Conservation (phyloP, 768 basidiomycete species). For the Lepiota brunneoincarnata region DNA sequence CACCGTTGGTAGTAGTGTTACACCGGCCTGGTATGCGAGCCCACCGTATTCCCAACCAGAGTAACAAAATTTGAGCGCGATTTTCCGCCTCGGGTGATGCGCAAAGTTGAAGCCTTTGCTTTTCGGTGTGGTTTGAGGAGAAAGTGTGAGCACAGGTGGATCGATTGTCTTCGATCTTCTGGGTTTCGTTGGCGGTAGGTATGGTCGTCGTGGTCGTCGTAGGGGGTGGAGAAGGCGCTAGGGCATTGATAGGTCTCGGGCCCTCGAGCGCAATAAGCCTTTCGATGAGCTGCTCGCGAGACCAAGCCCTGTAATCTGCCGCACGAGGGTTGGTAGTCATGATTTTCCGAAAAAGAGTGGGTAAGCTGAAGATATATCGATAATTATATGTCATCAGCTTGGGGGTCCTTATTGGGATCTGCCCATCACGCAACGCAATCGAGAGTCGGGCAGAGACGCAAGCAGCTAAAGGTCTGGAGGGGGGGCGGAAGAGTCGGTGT, state of each 20-base stretch:
- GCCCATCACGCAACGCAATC: too few species aligned
- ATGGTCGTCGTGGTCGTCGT: too few species aligned
- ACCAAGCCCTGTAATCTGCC: constrained; percentile 31
- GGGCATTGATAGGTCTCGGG: constrained; percentile 15
- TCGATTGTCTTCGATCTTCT: too few species aligned
- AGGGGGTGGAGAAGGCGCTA: constrained; percentile 1
- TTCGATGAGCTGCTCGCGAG: constrained; percentile 66
- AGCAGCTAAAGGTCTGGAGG: too few species aligned
- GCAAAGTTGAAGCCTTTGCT: constrained; percentile 56
- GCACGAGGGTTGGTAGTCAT: constrained; percentile 13
- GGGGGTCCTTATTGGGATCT: too few species aligned
- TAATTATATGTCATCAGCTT: constrained; percentile 8
- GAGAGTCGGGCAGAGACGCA: too few species aligned
- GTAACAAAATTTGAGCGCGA: constrained; percentile 92
- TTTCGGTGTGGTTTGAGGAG: too few species aligned
- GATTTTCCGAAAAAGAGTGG: constrained; percentile 5
- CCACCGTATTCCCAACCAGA: constrained; percentile 92
- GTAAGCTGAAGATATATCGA: constrained; percentile 6
- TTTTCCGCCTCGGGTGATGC: constrained; percentile 75
- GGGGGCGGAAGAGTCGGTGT: too few species aligned
- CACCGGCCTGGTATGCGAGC: constrained; percentile 72
- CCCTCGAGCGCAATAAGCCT: constrained; percentile 57
- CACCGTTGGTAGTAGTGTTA: constrained; percentile 81
- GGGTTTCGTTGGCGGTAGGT: too few species aligned
- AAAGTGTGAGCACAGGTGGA: too few species aligned